Conservation (phyloP, 768 basidiomycete species). For the Mycena venus region DNA sequence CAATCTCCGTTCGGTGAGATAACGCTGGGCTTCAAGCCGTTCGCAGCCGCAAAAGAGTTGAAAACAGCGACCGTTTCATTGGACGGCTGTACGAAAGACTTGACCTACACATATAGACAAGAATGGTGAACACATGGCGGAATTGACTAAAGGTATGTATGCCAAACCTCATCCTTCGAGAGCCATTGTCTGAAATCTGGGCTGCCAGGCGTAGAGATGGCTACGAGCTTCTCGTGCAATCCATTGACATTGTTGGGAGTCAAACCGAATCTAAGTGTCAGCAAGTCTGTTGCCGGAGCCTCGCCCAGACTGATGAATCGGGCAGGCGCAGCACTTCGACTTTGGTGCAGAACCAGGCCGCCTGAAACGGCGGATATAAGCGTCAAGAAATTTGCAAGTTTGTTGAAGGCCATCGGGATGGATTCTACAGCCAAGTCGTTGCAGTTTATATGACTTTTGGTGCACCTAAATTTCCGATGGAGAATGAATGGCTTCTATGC, state of each 20-base stretch:
- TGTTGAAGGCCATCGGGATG: background rate
- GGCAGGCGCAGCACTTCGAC: too few relatives aligned
- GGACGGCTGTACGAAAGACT: too few relatives aligned
- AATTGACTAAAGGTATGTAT: background rate
- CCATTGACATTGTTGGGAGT: slow-evolving; percentile 15
- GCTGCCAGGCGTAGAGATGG: slow-evolving; percentile 13
- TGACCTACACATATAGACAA: slow-evolving; percentile 1
- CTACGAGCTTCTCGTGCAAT: slow-evolving; percentile 7
- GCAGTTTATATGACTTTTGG: background rate
- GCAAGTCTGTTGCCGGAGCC: background rate
- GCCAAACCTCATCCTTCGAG: too few relatives aligned
- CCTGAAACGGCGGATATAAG: too few relatives aligned
- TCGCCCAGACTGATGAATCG: slow-evolving; percentile 6
- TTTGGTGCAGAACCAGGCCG: too few relatives aligned
- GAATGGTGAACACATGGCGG: background rate
- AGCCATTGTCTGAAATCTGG: slow-evolving; percentile 15
- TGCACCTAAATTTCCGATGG: background rate
- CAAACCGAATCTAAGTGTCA: slow-evolving; percentile 18
- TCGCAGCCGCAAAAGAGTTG: too few relatives aligned
- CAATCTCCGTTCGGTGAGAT: too few relatives aligned
- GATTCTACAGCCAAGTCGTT: slow-evolving; percentile 3
- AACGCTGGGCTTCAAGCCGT: too few relatives aligned
- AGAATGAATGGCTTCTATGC: background rate
- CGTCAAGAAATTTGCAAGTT: too few relatives aligned
- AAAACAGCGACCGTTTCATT: too few relatives aligned